Evolutionary conservation across 169 alveolate species (phyloP), one percentile per base, ranked within the genome.

Genomic region (Theileria annulata): DNA sequence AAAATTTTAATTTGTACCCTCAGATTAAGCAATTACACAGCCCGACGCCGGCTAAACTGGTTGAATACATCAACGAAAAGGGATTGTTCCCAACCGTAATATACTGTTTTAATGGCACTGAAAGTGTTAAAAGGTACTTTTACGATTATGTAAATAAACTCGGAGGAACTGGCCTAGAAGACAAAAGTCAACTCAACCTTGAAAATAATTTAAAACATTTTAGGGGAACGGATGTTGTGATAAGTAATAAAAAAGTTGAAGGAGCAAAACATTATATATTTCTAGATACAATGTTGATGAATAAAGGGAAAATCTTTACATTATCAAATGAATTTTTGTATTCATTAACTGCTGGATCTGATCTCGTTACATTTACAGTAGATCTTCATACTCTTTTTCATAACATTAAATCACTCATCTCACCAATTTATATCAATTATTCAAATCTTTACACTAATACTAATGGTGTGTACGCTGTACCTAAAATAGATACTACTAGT

Each of bases 241-340:
- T 35, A 35, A 35, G 47, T 35, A 35, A 8, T 35, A 8, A 35
- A 8, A 35, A 35, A 35, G 8, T 35, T 8, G 47, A 35, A 35
- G 47, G 74, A 9, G 82, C 76, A 2, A 58, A 54, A 0, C 87
- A 80, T 30, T 62, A 72, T 4, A 59, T 80, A 17, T 70, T 19
- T 54, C 66, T 68, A 13, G 33, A 30, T 27, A n/a, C 64, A 9
- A 5, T 15, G 31, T 3, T 13, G 59, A 21, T 12, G 31, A 9
- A 27, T 5, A 9, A 35, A 37, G 2, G 47, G 21, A 54, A 19
- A n/a, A 2, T 21, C 2, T 10, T 21, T 25, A 27, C 21, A 12
- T 13, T 28, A 54, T 67, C 75, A 67, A 71, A 71, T 58, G 68
- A 9, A 4, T 10, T 10, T 21, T 19, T 71, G 4, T 71, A 56